These are phyloP conservation scores for Leucaena leucocephala DNA, from an alignment of 306 rosid species.

Conservation along the genomic window DNA sequence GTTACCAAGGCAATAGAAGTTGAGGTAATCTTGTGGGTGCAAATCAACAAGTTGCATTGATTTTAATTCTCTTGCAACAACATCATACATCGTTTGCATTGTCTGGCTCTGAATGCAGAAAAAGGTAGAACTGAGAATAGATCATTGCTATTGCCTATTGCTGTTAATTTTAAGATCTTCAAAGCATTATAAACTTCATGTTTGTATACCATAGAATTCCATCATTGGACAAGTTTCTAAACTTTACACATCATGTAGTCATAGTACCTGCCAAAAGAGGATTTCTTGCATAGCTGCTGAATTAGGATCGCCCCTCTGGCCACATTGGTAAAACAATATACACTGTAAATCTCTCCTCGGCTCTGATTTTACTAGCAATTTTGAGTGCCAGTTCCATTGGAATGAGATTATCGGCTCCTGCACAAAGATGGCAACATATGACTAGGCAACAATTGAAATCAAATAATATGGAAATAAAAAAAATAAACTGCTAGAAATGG, in stretches of 20 bases:
- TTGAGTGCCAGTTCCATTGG: constrained; percentile 97
- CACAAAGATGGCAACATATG: constrained; percentile 33
- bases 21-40: constrained; percentile 80
- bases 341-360: constrained; percentile 88
- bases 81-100: constrained; percentile 79
- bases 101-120: constrained; percentile 70
- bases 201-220: constrained; percentile 15
- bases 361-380: constrained; percentile 81
- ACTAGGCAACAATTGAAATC: constrained; percentile 8
- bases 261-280: constrained; percentile 92
- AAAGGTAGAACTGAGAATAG: constrained; percentile 34
- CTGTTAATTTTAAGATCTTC: constrained; percentile 15
- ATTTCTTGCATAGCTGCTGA: constrained; percentile 86
- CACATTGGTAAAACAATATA: constrained; percentile 86
- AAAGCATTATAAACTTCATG: constrained; percentile 26
- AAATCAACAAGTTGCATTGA: constrained; percentile 43
- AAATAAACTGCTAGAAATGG: constrained; percentile 21
- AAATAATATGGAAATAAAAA: constrained; percentile 12
- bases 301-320: constrained; percentile 99
- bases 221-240: constrained; percentile 27
- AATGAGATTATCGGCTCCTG: constrained; percentile 97
- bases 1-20: constrained; percentile 95
- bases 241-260: constrained; percentile 29
- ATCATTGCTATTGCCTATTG: neutral
- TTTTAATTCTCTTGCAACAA: constrained; percentile 68